Base-by-base conservation (phyloP, 257 asterid species). In the Solanum microdontum region DNA sequence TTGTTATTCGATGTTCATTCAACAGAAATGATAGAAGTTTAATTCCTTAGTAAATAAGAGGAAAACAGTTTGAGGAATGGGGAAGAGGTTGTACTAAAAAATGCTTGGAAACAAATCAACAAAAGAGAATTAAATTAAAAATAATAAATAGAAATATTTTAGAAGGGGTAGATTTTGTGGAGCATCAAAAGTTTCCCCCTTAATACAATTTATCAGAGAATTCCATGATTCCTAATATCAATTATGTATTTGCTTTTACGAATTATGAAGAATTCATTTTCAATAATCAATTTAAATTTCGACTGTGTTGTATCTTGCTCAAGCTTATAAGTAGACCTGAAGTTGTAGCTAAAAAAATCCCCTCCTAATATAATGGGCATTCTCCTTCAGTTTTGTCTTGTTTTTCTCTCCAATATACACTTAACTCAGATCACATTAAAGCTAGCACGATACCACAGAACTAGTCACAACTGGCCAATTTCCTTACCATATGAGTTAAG, bases 401-500 rank as follows among this genome's bases (percentile, higher is more conserved):
- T 36, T 74, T 36, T 11, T 36, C 51, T 36, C 28, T 34, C 10
- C 82, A 74, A 23, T 21, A 26, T 34, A 74, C 82, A 74, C 51
- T 33, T 21, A 73, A 74, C 24, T 74, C 82, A 34, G 30, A 74
- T 24, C 30, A 74, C 82, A 73, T 19, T 21, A 36, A 74, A 34
- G 64, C 84, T 43, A 79, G 37, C 66, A 79, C 26, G 10, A 48
- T 26, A 28, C 14, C 36, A 79, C 24, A 79, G 36, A 79, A 40
- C 26, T 28, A 82, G 40, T 26, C 40, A 28, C 28, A 48, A 17
- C 26, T 30, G 33, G 69, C 7, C 48, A 45, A 82, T 45, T 48
- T 17, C 17, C 43, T 28, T 93, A 97, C 99, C 99, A 97, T 95
- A 73, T 94, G 97, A 84, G 95, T 90, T 73, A 97, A 92, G 87